phyloP scores from a whole-genome alignment of 2,329 filamentous ascomycete genomes.

The Epichloe scottii region DNA sequence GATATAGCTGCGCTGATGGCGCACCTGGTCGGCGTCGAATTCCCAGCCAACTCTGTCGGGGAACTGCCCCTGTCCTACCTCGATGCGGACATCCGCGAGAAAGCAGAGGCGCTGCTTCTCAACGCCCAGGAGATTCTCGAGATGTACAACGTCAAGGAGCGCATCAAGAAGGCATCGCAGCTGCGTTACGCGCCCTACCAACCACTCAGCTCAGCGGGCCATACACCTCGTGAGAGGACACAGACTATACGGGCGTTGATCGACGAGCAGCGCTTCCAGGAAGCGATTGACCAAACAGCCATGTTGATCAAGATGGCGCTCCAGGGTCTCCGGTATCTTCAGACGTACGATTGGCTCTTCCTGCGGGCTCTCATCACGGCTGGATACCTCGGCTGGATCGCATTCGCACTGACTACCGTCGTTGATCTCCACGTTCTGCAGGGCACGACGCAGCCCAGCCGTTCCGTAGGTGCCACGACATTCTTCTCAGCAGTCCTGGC shows the following conservation, averaged over 20 bases:
- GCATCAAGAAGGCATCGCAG: conserved; percentile 62
- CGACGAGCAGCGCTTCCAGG: conserved; percentile 23
- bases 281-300: conserved; percentile 68
- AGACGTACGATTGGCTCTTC: conserved; percentile 98
- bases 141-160: conserved; percentile 92
- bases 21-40: conserved; percentile 75
- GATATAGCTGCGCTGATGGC: conserved; percentile 95
- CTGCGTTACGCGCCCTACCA: conserved; percentile 67
- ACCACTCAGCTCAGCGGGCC: conserved; percentile 49
- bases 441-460: conserved; percentile 32
- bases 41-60: conserved; percentile 92
- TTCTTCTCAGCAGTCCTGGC: conserved; percentile 68
- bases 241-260: too few species aligned
- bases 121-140: conserved; percentile 84
- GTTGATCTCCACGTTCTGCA: conserved; percentile 39
- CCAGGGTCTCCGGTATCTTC: conserved; percentile 79
- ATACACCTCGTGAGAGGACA: conserved; percentile 26
- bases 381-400: conserved; percentile 95
- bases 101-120: conserved; percentile 70
- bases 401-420: conserved; percentile 79
- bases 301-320: conserved; percentile 66
- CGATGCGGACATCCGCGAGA: conserved; percentile 56
- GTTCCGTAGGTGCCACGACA: conserved; percentile 40
- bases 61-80: conserved; percentile 79
- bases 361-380: conserved; percentile 75